Evolutionary conservation across 2,329 filamentous ascomycete species (phyloP), one percentile per base, ranked within the genome.

Genomic region (Dactylellina drechsleri): DNA sequence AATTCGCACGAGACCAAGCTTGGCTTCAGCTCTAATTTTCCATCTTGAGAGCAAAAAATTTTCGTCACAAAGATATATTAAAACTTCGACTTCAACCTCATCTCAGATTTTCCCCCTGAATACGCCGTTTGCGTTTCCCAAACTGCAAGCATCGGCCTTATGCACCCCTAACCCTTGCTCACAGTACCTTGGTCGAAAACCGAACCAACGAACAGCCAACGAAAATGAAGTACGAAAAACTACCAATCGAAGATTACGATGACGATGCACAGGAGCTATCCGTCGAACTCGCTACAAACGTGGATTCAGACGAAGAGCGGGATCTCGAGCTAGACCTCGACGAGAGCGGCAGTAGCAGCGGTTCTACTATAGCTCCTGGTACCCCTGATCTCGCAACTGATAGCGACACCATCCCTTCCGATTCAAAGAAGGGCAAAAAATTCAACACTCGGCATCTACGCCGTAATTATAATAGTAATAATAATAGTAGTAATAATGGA

Each of bases 181-280:
- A 41, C 57, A 36, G 57, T 53, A 61, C 57, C 66, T 56, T 28
- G 57, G 66, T 57, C 61, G 16, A 12, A 28, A 18, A 15, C 50
- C n/a, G 2, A 10, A 15, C 13, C 26, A 36, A 36, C 31, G 31
- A 36, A 36, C 23, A 23, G 23, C 5, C 31, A 36, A 10, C 31
- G 31, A 49, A 56, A 8, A 67, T 75, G 62, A 75, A 75, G 36
- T 75, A 75, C 71, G 71, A 75, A 68, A 75, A 75, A 47, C 47
- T 68, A 47, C 71, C 71, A 36, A 64, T 52, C 23, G 71, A 75
- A 56, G 71, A 75, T 52, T 75, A 68, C 47, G 71, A 75, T 43
- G 64, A 65, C 45, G 71, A 75, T 18, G 71, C 71, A 4, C 71
- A 75, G 20, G 71, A 75, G 64, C 59, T 75, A 13, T 75, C 71